Evolutionary conservation across 768 basidiomycete species (phyloP).

Genomic region (Tubosaeta brunneosetosa): DNA sequence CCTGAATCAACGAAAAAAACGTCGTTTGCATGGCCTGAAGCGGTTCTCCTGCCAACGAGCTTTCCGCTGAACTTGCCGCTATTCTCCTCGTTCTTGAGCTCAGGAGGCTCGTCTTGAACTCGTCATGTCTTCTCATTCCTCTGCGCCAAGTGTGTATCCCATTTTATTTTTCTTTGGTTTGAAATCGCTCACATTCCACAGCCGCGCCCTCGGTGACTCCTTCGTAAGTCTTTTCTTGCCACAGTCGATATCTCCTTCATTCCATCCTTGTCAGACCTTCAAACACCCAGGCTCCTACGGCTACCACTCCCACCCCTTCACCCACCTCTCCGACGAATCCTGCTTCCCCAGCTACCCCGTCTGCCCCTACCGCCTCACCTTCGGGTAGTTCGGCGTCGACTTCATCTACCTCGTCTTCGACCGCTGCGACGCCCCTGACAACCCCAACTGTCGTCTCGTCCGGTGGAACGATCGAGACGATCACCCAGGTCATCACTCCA

Average conservation of each 20-base stretch:
- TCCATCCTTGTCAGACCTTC: background rate
- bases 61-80: background rate
- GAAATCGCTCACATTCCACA: background rate
- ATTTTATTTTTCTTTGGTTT: background rate
- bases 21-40: slow-evolving; percentile 14
- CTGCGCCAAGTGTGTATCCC: background rate
- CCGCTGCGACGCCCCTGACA: background rate
- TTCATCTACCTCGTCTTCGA: slow-evolving; percentile 3
- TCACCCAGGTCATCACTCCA: slow-evolving; percentile 7
- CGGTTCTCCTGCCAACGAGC: slow-evolving; percentile 5
- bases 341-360: background rate
- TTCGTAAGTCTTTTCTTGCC: slow-evolving; percentile 6
- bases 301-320: slow-evolving; percentile 2
- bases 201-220: background rate
- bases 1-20: slow-evolving; percentile 1
- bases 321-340: background rate
- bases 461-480: background rate
- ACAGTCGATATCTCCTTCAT: background rate
- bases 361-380: background rate
- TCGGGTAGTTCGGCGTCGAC: background rate
- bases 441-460: slow-evolving; percentile 9
- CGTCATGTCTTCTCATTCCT: slow-evolving; percentile 1
- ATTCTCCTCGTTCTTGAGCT: background rate
- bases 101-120: slow-evolving; percentile 1
- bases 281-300: background rate